Conservation (phyloP, 345 rosid species). For the Gossypioides kirkii region DNA sequence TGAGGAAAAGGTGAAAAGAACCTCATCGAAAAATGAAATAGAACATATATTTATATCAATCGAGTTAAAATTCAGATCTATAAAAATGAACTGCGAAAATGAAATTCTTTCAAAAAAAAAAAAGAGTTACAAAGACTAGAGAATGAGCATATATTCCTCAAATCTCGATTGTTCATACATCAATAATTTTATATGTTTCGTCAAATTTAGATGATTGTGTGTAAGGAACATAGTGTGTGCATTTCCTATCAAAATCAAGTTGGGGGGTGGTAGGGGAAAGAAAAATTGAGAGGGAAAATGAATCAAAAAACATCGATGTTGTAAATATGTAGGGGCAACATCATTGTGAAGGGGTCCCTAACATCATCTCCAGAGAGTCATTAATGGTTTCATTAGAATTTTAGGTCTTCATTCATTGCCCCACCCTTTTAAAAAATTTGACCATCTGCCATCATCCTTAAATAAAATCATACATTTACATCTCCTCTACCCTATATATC, state of each 20-base stretch:
- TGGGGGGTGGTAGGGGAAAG: background rate
- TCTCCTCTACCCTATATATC: background rate
- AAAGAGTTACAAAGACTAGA: background rate
- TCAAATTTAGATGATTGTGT: background rate
- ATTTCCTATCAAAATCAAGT: background rate
- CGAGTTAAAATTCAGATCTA: no score
- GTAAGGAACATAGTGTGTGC: background rate
- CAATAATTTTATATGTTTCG: background rate
- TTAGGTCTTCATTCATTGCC: conserved; percentile 20
- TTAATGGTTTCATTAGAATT: conserved; percentile 11
- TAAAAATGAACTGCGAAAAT: no score
- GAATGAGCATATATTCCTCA: background rate
- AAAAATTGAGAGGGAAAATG: background rate
- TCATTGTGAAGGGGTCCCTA: conserved; percentile 16
- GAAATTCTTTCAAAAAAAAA: no score
- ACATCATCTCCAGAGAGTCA: background rate
- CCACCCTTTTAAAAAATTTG: background rate
- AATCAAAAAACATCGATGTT: background rate
- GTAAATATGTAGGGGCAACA: background rate
- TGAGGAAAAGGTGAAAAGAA: no score
- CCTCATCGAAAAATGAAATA: no score
- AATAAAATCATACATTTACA: background rate
- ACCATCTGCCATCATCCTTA: background rate
- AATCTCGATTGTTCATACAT: background rate
- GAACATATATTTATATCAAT: no score